These are phyloP conservation scores for Solanum aculeatissimum DNA, from an alignment of 305 asterid species.

Conservation along the genomic window DNA sequence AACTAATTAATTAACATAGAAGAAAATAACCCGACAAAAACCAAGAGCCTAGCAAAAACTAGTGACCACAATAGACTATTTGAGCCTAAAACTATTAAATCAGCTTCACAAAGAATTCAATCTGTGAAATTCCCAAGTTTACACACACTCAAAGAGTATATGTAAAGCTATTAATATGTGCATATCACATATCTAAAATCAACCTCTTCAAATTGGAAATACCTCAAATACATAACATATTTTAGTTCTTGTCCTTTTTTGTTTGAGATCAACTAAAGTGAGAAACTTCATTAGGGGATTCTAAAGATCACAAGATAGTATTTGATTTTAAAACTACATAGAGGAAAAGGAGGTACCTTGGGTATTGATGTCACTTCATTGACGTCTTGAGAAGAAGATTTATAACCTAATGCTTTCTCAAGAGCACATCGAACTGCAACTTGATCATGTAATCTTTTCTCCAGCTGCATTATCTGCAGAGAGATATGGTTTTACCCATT, in stretches of 20 bases:
- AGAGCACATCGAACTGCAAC: constrained; percentile 76
- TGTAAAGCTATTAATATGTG: not conserved
- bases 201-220: not conserved
- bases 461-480: constrained; percentile 69
- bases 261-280: not conserved
- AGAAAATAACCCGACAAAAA: not conserved
- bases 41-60: not conserved
- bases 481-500: not conserved
- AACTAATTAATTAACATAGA: not conserved
- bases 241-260: not conserved
- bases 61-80: not conserved
- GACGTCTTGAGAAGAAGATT: constrained; percentile 32
- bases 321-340: not conserved
- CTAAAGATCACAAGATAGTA: not conserved
- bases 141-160: not conserved
- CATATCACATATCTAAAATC: not conserved
- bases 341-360: constrained; percentile 36
- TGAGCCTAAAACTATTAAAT: not conserved
- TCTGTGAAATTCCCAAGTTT: not conserved
- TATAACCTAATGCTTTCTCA: constrained; percentile 80
- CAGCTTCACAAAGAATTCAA: not conserved
- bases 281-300: not conserved
- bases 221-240: not conserved
- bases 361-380: constrained; percentile 45
- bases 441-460: constrained; percentile 75